Evolutionary conservation across 805 yeast genomes (phyloP).

Genomic region (Crinitomyces ghanaensis): DNA sequence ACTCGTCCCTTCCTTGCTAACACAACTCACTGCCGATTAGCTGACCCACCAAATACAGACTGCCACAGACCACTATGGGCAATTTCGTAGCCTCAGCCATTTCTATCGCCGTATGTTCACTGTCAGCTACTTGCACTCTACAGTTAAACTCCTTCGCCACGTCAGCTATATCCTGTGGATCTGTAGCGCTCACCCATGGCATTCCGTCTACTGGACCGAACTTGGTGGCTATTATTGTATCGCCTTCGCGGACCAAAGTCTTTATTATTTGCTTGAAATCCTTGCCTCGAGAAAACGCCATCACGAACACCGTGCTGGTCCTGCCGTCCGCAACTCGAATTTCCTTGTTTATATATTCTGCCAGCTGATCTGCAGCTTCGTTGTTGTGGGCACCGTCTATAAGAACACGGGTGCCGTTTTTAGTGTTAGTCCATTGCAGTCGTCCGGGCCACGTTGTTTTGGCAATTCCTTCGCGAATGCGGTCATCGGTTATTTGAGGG

Average conservation of each 20-base stretch:
- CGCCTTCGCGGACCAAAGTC: constrained; percentile 39
- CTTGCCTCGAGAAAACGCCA: constrained; percentile 73
- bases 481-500: constrained; percentile 24
- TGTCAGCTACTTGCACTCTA: constrained; percentile 17
- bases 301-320: constrained; percentile 40
- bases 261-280: constrained; percentile 40
- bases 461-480: constrained; percentile 41
- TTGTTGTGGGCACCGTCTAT: constrained; percentile 93
- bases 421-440: constrained; percentile 40
- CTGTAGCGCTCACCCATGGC: constrained; percentile 77
- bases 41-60: constrained; percentile 58
- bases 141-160: constrained; percentile 14
- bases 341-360: constrained; percentile 34
- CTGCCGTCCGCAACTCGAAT: constrained; percentile 14
- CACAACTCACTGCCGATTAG: too few species aligned
- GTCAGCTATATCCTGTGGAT: constrained; percentile 24
- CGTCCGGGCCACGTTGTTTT: constrained; percentile 79
- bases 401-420: constrained; percentile 30
- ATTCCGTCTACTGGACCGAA: constrained; percentile 71
- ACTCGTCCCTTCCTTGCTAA: too few species aligned
- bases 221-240: constrained; percentile 47
- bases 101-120: constrained; percentile 15
- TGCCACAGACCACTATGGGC: constrained; percentile 66
- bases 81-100: constrained; percentile 1
- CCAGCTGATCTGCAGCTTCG: constrained; percentile 68